Evolutionary conservation across 1,284 basidiomycete genomes (phyloP), one percentile per base, ranked within the genome.

Genomic region (Boletus holoroseus): DNA sequence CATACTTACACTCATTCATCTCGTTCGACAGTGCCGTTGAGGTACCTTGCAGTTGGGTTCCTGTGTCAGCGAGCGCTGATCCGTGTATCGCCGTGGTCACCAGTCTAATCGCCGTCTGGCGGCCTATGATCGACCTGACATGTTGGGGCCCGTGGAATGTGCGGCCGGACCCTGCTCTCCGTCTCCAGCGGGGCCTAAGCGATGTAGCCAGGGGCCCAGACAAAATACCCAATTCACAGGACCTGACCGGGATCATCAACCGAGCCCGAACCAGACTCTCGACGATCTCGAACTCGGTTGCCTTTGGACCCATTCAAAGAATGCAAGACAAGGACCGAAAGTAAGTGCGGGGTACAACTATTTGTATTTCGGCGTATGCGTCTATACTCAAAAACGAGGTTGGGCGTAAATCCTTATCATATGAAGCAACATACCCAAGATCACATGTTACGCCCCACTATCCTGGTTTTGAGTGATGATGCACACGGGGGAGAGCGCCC

Each of bases 71-170:
- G 20, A 7, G 27, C 22, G 20, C 16, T 47, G 47, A 49, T 50
- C 47, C 49, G 47, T 44, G 18, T 49, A 32, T 39, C 27, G 22
- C 22, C 5, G 22, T 22, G 22, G 22, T 3, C 22, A 22, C 22
- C 22, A 22, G 3, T 22, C 22, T 22, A 22, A 22, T 22, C 22
- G 38, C 58, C 46, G 45, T 20, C 36, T 32, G 12, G 32, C 36
- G 20, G 24, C 32, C 38, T n/a, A 13, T 40, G 58, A 38, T 39
- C 18, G 36, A 48, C 34, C 18, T 36, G 39, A 34, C 27, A 20
- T 18, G 36, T 36, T 16, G 24, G 32, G 18, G 18, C 12, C 7
- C 18, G 24, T 56, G 34, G 38, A 28, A 27, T 24, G 15, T 3
- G 36, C 18, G 22, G 11, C 13, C n/a, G 12, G 26, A 36, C 16